phyloP scores from a whole-genome alignment of 495 filamentous ascomycete genomes.

The Penicillium dipodomyicola region DNA sequence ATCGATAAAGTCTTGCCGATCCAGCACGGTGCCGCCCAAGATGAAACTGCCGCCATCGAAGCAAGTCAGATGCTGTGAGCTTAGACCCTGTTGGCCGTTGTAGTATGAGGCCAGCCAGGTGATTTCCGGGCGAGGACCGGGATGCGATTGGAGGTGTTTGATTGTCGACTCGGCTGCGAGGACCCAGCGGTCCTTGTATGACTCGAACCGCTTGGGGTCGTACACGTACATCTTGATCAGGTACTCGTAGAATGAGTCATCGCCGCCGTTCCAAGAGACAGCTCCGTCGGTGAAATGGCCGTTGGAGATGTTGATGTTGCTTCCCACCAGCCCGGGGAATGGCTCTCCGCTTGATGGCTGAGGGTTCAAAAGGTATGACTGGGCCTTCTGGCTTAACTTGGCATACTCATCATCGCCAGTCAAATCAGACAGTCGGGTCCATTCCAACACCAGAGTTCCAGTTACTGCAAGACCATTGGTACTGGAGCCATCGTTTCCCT shows the following conservation, averaged over 20 bases:
- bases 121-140: constrained; percentile 63
- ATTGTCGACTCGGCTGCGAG: constrained; percentile 76
- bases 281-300: constrained; percentile 64
- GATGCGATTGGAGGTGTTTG: constrained; percentile 68
- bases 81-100: constrained; percentile 48
- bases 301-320: constrained; percentile 57
- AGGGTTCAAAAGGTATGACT: constrained; percentile 71
- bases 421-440: constrained; percentile 78
- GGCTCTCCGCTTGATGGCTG: constrained; percentile 61
- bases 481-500: constrained; percentile 45
- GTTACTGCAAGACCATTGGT: constrained; percentile 70
- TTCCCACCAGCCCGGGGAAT: constrained; percentile 76
- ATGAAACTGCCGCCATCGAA: constrained; percentile 88
- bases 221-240: constrained; percentile 93
- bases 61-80: constrained; percentile 70
- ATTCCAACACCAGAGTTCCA: constrained; percentile 77
- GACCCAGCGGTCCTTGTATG: constrained; percentile 73
- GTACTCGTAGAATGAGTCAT: constrained; percentile 89
- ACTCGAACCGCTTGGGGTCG: constrained; percentile 59
- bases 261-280: constrained; percentile 79
- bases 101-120: constrained; percentile 70
- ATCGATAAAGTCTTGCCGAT: constrained; percentile 59
- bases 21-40: constrained; percentile 72
- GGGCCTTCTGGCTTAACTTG: constrained; percentile 61
- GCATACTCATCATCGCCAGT: constrained; percentile 67